Base-by-base conservation (phyloP, 352 stramenopile genomes). In the Nannochloropsis limnetica region DNA sequence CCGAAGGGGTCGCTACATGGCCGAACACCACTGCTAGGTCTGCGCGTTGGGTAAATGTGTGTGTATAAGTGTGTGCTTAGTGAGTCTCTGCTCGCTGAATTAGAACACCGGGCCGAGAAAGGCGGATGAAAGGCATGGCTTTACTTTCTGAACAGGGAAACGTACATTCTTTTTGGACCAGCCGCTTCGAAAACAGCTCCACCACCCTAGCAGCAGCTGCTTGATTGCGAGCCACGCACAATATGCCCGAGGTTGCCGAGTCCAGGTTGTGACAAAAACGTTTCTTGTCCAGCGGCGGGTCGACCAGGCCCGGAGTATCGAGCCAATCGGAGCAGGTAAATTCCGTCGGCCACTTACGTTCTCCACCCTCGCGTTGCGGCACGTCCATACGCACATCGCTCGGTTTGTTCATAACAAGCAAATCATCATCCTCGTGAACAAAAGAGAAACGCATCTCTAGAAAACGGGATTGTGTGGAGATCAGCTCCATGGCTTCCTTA, bases 301-400 rank as follows among this genome's bases (percentile, higher is more conserved):
- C 61, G 25, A 74, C 25, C 61, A 74, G 61, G n/a, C 61, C 61
- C 61, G 61, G 61, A 25, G 20, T 74, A 22, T 74, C 61, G 61
- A 74, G 61, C 61, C 61, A 74, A 74, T 74, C 61, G n/a, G 61
- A 74, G 61, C 61, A 74, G n/a, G 61, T 74, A 22, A 74, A 74
- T 29, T 74, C 61, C n/a, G 25, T 74, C n/a, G 61, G 61, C 61
- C 61, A 74, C 61, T 74, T 74, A 8, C 61, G 15, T 27, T 23
- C n/a, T 29, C 61, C 61, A 20, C 61, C 61, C 8, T 74, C 25
- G 9, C 61, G 61, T 20, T 74, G 61, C n/a, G 61, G 61, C 61
- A 74, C 61, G 25, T 74, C 61, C 61, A 74, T 74, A 11, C 61
- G 61, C 61, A 74, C 61, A 11, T 74, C 61, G 25, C 61, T 74